Conservation (phyloP, 2,329 filamentous ascomycete genomes). For the Scedosporium aurantiacum region DNA sequence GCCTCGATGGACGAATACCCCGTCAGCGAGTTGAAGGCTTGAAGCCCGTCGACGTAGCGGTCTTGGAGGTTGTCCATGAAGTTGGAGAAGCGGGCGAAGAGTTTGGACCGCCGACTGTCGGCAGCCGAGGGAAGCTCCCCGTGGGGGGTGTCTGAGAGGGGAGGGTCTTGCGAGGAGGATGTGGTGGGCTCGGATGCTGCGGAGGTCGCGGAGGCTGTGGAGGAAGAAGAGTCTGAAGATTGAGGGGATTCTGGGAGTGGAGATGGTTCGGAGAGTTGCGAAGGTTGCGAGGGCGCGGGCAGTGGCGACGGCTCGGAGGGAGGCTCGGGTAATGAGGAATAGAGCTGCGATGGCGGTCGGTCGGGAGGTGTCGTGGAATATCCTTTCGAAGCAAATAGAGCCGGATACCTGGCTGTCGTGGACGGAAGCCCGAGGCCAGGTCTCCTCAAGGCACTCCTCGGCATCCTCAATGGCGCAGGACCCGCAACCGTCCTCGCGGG, state of each 20-base stretch:
- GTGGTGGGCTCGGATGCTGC: neutral
- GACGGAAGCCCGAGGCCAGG: neutral
- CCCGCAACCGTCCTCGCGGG: neutral
- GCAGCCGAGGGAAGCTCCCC: slow-evolving; percentile 3
- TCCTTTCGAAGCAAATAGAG: neutral
- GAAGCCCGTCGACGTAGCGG: slow-evolving; percentile 73
- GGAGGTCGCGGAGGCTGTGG: neutral
- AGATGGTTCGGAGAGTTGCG: neutral
- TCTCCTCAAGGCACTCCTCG: neutral
- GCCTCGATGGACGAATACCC: slow-evolving; percentile 87
- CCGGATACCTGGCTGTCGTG: neutral
- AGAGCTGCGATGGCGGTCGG: neutral
- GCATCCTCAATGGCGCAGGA: neutral
- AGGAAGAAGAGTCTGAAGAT: neutral
- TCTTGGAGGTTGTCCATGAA: slow-evolving; percentile 86
- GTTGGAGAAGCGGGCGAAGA: slow-evolving; percentile 37
- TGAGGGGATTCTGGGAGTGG: neutral
- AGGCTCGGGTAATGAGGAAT: neutral
- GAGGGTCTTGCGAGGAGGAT: neutral
- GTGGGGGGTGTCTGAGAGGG: neutral
- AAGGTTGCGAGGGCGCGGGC: neutral
- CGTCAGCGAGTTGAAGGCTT: slow-evolving; percentile 85
- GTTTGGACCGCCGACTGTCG: slow-evolving; percentile 4
- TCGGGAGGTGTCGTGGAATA: slow-evolving; percentile 1
- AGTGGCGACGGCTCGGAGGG: neutral